A percentile compares a stretch with the other conserved stretches of the same genome.
phyloP scores from a whole-genome alignment of 2,329 filamentous ascomycete species.

The Fusarium solani-melongenae region DNA sequence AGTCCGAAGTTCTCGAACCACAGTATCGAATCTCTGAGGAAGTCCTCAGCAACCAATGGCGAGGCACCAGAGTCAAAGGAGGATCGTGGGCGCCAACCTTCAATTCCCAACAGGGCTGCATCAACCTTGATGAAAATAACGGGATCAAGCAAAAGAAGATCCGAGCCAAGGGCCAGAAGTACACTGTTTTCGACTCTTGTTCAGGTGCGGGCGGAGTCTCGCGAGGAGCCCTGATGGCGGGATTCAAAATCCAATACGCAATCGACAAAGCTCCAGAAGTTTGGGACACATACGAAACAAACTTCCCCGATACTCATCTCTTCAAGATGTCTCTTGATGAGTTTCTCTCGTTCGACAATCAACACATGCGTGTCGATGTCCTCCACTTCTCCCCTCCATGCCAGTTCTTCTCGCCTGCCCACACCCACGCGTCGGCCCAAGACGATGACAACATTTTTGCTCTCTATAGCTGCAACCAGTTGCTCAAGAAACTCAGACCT shows the following conservation, averaged over 20 bases:
- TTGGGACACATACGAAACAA: constrained; percentile 66
- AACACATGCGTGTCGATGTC: constrained; percentile 67
- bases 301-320: constrained; percentile 66
- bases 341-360: constrained; percentile 55
- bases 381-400: constrained; percentile 83
- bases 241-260: constrained; percentile 68
- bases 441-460: constrained; percentile 77
- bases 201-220: constrained; percentile 80
- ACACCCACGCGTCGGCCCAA: constrained; percentile 74
- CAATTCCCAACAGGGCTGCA: neutral
- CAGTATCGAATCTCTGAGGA: constrained; percentile 47
- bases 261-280: constrained; percentile 72
- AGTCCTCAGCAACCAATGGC: constrained; percentile 48
- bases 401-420: constrained; percentile 78
- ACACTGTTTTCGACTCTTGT: constrained; percentile 78
- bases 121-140: constrained; percentile 40
- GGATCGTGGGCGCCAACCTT: constrained; percentile 45
- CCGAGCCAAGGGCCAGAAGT: constrained; percentile 55
- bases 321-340: constrained; percentile 59
- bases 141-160: neutral
- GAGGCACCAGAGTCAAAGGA: constrained; percentile 43
- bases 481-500: constrained; percentile 70
- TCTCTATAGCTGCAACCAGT: constrained; percentile 62
- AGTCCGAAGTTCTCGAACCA: constrained; percentile 44
- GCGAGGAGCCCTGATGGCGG: constrained; percentile 67